Evolutionary conservation across 495 filamentous ascomycete genomes (phyloP), one percentile per base, ranked within the genome.

Genomic region (Penicillium chermesinum): DNA sequence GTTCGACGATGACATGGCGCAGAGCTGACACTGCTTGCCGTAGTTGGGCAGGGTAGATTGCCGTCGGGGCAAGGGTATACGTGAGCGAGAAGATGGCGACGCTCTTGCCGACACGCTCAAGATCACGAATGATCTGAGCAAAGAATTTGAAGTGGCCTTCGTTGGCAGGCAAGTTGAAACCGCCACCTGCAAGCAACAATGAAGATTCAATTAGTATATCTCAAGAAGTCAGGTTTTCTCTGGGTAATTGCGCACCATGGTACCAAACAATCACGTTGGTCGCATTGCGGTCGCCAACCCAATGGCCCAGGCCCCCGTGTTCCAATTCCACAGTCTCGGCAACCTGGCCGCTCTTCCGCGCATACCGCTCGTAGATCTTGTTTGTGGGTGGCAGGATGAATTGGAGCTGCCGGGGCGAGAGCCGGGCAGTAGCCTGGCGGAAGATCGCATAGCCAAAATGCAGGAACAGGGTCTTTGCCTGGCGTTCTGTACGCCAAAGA

Each of bases 11-110:
- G n/a, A 84, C 58, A 59, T 82, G 70, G 19, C 71, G 66, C 15
- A 83, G 62, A 13, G 70, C 63, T 14, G 68, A 63, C 15, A 74
- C 71, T 2, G 77, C 82, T 57, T 86, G 80, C 36, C 66, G 65
- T 10, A 85, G 67, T 57, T 86, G 82, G 0, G 70, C 75, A 1
- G 83, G 83, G 50, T 85, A 87, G 8, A 59, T 65, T 2, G 61
- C 71, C 1, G 66, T 54, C 1, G 83, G 83, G 3, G 81, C 73
- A n/a, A 84, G 72, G 39, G 77, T 75, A 58, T 85, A 85, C 19
- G 75, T 71, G 9, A 80, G 63, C 9, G 76, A 47, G 41, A 83
- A 73, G 41, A 78, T 62, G 32, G 79, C 67, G 35, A 80, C 61
- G 32, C 67, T 64, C 41, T 74, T 71, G 41, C 69, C 67, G 21